Percentiles rank a stretch among this genome's conserved stretches.
Evolutionary conservation across 2,329 filamentous ascomycete species (phyloP).

Genomic region (Curvularia lunata): DNA sequence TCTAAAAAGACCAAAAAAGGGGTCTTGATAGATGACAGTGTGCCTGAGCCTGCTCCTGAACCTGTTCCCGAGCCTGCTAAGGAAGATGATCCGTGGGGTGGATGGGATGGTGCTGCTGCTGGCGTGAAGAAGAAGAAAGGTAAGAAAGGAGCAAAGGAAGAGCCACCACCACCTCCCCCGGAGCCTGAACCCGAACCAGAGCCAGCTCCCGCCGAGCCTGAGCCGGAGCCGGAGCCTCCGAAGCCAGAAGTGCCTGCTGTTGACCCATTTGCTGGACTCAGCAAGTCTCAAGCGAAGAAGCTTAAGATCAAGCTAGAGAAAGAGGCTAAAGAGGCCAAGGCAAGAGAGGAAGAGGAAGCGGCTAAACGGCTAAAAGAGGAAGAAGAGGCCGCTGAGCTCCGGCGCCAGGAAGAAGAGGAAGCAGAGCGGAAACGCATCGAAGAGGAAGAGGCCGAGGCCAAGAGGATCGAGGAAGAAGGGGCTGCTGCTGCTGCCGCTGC

Average conservation of each 20-base stretch:
- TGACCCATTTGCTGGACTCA: constrained; percentile 40
- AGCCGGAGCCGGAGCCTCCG: constrained; percentile 44
- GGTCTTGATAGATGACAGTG: constrained; percentile 39
- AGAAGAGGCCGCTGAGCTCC: constrained; percentile 31
- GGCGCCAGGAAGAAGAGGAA: constrained; percentile 35
- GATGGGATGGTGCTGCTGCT: constrained; percentile 26
- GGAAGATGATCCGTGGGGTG: constrained; percentile 41
- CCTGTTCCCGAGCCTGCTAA: constrained; percentile 32
- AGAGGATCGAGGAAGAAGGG: constrained; percentile 34
- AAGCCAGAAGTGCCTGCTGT: constrained; percentile 49
- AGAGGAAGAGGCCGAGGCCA: constrained; percentile 35
- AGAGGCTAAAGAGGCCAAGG: constrained; percentile 29
- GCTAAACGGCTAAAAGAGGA: constrained; percentile 29
- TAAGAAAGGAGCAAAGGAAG: constrained; percentile 33
- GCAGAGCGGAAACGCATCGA: constrained; percentile 34
- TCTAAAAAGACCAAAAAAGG: constrained; percentile 51
- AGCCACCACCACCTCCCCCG: constrained; percentile 27
- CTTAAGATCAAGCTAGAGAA: constrained; percentile 47
- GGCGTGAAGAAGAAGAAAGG: constrained; percentile 41
- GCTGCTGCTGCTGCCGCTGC: constrained; percentile 31
- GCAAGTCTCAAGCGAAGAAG: constrained; percentile 41
- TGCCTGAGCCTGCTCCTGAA: constrained; percentile 28
- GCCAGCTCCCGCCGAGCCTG: constrained; percentile 13
- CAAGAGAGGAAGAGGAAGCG: constrained; percentile 29
- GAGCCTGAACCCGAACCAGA: constrained; percentile 15